A percentile compares a stretch with the other conserved stretches of the same genome.
Evolutionary conservation across 306 rosid species (phyloP).

Genomic region (Cicer chorassanicum): DNA sequence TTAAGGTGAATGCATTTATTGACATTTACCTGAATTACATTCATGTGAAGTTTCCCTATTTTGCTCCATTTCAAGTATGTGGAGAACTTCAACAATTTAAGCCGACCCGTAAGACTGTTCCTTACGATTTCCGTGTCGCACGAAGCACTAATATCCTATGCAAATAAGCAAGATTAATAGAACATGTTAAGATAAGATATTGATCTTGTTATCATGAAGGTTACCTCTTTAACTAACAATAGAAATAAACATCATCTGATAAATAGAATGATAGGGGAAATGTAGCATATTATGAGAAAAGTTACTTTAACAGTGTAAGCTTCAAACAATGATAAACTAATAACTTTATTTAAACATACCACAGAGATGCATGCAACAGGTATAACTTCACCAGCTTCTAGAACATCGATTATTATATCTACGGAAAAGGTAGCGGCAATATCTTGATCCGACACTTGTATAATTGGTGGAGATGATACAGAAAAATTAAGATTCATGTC

Average conservation of each 20-base stretch:
- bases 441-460: conserved; percentile 55
- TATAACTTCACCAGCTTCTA: conserved; percentile 58
- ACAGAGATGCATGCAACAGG: conserved; percentile 79
- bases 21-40: conserved; percentile 66
- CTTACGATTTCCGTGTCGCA: conserved; percentile 52
- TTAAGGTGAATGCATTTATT: not conserved
- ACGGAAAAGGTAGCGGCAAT: conserved; percentile 48
- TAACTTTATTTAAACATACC: conserved; percentile 58
- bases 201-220: conserved; percentile 5
- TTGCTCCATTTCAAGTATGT: conserved; percentile 79
- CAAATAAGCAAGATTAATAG: conserved; percentile 41
- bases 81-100: conserved; percentile 59
- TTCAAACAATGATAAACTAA: not conserved
- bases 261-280: conserved; percentile 15
- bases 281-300: not conserved
- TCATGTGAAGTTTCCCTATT: conserved; percentile 68
- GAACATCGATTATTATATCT: conserved; percentile 66
- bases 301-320: conserved; percentile 21
- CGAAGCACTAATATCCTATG: conserved; percentile 73
- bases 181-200: conserved; percentile 25
- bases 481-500: conserved; percentile 69
- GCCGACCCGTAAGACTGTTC: conserved; percentile 61
- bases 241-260: not conserved
- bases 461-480: conserved; percentile 66
- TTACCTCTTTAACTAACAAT: conserved; percentile 1